Percentiles rank a stretch among this genome's conserved stretches.
phyloP scores from a whole-genome alignment of 1,284 basidiomycete species.

The Fomes fomentarius region DNA sequence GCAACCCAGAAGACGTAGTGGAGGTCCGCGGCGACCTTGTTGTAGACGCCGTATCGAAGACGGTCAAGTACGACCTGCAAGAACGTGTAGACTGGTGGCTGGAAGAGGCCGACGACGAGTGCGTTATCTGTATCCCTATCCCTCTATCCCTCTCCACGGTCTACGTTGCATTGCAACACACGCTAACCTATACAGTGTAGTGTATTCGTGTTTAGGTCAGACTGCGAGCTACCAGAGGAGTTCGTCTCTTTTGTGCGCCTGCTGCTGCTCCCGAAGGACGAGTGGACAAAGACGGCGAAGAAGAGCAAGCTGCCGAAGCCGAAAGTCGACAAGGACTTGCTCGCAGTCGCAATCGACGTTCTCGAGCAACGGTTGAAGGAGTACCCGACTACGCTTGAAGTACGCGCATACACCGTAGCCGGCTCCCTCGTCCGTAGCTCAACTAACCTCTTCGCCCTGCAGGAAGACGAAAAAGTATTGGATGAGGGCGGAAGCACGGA shows the following conservation, averaged over 20 bases:
- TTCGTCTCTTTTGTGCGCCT: slow-evolving; percentile 77
- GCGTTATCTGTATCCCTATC: slow-evolving; percentile 38
- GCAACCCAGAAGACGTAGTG: slow-evolving; percentile 88
- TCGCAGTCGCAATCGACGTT: slow-evolving; percentile 50
- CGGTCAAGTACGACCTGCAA: slow-evolving; percentile 34
- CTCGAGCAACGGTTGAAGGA: slow-evolving; percentile 52
- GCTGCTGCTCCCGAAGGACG: slow-evolving; percentile 58
- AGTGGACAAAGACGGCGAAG: slow-evolving; percentile 65
- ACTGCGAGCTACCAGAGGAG: slow-evolving; percentile 58
- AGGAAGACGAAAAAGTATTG: slow-evolving; percentile 60
- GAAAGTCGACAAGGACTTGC: slow-evolving; percentile 54
- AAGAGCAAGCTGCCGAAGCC: slow-evolving; percentile 85
- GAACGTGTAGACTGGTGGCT: slow-evolving; percentile 90
- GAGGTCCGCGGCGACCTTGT: slow-evolving; percentile 85
- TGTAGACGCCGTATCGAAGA: slow-evolving; percentile 50
- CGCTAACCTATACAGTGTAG: slow-evolving; percentile 40
- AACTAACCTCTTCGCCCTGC: too few species aligned
- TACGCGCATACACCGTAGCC: slow-evolving; percentile 30
- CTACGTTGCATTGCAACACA: not conserved
- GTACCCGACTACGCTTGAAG: slow-evolving; percentile 65
- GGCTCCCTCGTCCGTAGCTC: too few species aligned
- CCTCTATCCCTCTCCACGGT: slow-evolving; percentile 1
- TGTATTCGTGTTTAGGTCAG: slow-evolving; percentile 63
- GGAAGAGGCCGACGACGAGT: slow-evolving; percentile 91
- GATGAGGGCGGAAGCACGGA: slow-evolving; percentile 24